phyloP scores from a whole-genome alignment of 768 basidiomycete species.

The Cubamyces sp. region DNA sequence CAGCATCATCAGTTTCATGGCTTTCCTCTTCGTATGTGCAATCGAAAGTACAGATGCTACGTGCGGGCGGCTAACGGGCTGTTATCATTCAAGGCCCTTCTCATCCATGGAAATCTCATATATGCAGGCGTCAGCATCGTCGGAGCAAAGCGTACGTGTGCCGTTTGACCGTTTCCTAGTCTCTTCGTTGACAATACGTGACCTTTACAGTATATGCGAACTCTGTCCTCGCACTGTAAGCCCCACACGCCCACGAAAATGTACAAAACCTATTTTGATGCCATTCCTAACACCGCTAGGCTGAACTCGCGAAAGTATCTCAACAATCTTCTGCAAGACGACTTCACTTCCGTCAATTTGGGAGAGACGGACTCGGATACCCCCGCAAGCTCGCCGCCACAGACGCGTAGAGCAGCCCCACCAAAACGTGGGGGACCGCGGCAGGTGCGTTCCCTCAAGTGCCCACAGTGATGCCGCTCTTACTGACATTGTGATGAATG shows the following conservation, averaged over 20 bases:
- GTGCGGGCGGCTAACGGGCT: too few species aligned
- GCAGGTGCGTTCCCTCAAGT: too few species aligned
- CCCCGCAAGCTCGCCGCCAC: too few species aligned
- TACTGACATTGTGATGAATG: too few species aligned
- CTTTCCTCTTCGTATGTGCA: constrained; percentile 4
- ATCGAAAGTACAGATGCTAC: too few species aligned
- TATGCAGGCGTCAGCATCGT: constrained; percentile 2
- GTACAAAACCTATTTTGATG: too few species aligned
- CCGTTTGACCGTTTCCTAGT: too few species aligned
- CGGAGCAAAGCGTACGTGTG: constrained; percentile 1
- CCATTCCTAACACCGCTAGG: too few species aligned
- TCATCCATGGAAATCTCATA: neutral
- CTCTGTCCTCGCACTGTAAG: neutral
- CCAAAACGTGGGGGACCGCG: too few species aligned
- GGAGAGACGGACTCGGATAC: too few species aligned
- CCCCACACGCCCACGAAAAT: neutral
- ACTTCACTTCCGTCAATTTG: neutral
- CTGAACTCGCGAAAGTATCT: constrained; percentile 4
- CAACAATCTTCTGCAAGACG: neutral
- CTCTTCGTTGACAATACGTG: neutral
- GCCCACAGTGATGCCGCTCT: too few species aligned
- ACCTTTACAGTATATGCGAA: constrained; percentile 1
- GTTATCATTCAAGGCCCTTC: neutral
- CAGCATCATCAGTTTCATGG: neutral
- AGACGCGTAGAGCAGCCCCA: too few species aligned